Base-by-base conservation (phyloP, 1,284 basidiomycete genomes). In the Cutaneotrichosporon arboriforme region DNA sequence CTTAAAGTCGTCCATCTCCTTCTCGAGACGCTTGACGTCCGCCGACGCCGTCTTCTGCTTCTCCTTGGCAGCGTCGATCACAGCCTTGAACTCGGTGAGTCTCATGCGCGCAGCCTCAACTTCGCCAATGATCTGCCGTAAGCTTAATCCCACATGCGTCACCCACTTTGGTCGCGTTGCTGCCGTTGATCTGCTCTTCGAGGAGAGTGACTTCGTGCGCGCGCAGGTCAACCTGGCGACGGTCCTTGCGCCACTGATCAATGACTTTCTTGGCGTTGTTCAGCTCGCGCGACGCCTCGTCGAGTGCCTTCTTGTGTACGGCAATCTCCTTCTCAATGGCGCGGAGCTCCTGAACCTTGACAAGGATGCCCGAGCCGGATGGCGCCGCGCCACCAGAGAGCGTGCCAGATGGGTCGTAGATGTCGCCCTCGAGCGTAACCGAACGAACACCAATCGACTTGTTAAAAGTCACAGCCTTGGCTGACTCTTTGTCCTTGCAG, bases 1-100 rank as follows among this genome's bases (percentile, higher is more conserved):
- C 78, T 96, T 93, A 78, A 98, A 97, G 78, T 98, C 96, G 50
- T 84, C 84, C 91, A 98, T 97, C 71, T 99, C 96, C 67, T 86
- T 86, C 76, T 97, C 88, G 21, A 97, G 83, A 60, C 86, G 87
- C 76, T 85, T 85, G 68, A 84, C 83, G 58, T 97, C 92, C 0
- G 80, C 83, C 50, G 84, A 77, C 0, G 90, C 89, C 2, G 78
- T 80, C 62, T 83, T 82, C 69, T 94, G 87, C 66, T 88, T 87
- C 52, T 84, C 79, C 68, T 86, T 84, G 8, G 90, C 85, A 0
- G 75, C 76, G 51, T 83, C 75, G 31, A 91, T 79, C 1, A 84
- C 81, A 15, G 76, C 74, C 51, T 83, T 82, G n/a, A 94, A 78
- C 49, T 87, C 82, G 0, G 65, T 75, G 23, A 97, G 84, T 1